A percentile compares a stretch with the other conserved stretches of the same genome.
Conservation (phyloP, 441 rosid genomes). For the Erodium chrysanthum region DNA sequence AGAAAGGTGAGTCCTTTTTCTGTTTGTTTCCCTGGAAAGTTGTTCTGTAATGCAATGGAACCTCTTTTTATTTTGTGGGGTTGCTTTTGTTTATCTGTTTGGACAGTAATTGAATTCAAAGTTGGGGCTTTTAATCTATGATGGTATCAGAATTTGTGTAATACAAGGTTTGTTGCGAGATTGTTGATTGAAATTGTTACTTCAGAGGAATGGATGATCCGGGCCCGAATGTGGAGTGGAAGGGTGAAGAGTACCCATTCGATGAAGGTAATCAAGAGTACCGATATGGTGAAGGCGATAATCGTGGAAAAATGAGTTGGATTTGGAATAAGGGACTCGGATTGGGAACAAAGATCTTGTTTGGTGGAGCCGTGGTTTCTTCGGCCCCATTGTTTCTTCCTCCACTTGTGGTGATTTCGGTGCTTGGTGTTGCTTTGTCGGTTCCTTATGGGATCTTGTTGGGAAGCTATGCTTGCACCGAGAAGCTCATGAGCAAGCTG, state of each 20-base stretch:
- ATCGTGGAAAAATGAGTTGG: conserved; percentile 35
- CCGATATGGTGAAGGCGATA: not conserved
- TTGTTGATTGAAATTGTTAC: not conserved
- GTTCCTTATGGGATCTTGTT: conserved; percentile 58
- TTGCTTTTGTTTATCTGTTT: too few species aligned
- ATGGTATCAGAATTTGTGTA: not conserved
- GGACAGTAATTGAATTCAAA: too few species aligned
- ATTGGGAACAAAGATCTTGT: conserved; percentile 52
- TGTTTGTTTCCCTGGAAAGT: too few species aligned
- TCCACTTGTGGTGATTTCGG: conserved; percentile 43
- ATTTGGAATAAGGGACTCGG: conserved; percentile 37
- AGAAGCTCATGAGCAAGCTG: conserved; percentile 52
- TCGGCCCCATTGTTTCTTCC: conserved; percentile 64
- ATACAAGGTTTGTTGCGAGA: not conserved
- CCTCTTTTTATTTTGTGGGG: too few species aligned
- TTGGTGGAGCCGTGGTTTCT: conserved; percentile 47
- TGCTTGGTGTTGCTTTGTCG: conserved; percentile 50
- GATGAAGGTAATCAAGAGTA: too few species aligned
- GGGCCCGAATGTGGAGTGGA: conserved; percentile 19
- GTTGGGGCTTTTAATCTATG: too few species aligned
- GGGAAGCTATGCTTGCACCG: conserved; percentile 65
- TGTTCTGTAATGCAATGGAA: too few species aligned
- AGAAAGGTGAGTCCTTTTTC: too few species aligned
- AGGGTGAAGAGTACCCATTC: conserved; percentile 21
- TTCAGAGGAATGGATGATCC: not conserved